Conservation (phyloP, 1,284 basidiomycete species). For the Rhodotorula sp. region DNA sequence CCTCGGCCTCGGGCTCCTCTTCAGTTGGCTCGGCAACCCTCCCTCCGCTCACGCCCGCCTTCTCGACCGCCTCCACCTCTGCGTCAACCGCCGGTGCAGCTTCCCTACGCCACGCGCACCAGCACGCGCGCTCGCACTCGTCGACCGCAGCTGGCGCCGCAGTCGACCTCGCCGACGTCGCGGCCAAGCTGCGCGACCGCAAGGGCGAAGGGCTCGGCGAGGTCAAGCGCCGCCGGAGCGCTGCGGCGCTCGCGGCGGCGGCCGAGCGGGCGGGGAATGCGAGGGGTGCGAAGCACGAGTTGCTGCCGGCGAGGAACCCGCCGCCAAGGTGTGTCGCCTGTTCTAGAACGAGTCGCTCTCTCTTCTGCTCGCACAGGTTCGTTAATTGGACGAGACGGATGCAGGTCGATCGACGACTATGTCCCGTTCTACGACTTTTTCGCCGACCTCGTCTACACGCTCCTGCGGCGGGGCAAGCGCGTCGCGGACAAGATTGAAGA, state of each 20-base stretch:
- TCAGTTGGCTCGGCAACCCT: too few relatives aligned
- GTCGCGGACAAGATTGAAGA: conserved; percentile 1
- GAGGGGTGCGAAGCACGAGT: not conserved
- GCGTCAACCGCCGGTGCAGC: too few relatives aligned
- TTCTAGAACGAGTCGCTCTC: too few relatives aligned
- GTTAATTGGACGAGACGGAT: too few relatives aligned
- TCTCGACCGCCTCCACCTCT: too few relatives aligned
- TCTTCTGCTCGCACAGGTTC: too few relatives aligned
- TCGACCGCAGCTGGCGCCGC: not conserved
- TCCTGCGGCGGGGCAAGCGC: conserved; percentile 21
- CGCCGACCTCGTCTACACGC: not conserved
- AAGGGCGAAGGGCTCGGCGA: not conserved
- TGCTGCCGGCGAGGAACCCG: conserved; percentile 21
- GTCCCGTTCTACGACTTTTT: conserved; percentile 1
- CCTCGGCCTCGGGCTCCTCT: not conserved
- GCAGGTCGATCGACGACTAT: not conserved
- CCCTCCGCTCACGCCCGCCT: too few relatives aligned
- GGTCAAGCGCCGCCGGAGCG: not conserved
- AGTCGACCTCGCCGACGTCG: not conserved
- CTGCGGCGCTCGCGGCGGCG: not conserved
- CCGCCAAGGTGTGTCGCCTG: conserved; percentile 51
- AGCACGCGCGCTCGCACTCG: too few relatives aligned
- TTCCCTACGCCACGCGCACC: too few relatives aligned
- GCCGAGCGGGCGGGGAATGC: not conserved
- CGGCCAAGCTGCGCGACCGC: not conserved